Evolutionary conservation across 257 asterid genomes (phyloP).

Genomic region (Nicotiana undulata): DNA sequence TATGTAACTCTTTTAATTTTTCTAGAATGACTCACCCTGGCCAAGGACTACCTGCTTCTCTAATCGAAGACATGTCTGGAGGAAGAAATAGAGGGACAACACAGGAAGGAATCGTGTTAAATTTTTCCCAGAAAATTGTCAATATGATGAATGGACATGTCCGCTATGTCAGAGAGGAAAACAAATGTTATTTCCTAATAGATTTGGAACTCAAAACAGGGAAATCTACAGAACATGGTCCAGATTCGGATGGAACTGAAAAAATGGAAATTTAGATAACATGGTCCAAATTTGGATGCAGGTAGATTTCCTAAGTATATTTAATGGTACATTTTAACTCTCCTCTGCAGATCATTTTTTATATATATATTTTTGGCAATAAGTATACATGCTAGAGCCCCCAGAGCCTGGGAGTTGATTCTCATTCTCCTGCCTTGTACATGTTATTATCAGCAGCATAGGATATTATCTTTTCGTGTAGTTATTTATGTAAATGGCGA

Average conservation of each 20-base stretch:
- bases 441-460: neutral
- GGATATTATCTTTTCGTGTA: neutral
- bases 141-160: slow-evolving; percentile 48
- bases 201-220: slow-evolving; percentile 31
- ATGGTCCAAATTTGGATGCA: slow-evolving; percentile 1
- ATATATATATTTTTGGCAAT: neutral
- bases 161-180: slow-evolving; percentile 34
- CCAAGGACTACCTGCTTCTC: slow-evolving; percentile 41
- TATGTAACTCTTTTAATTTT: neutral
- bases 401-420: neutral
- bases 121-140: slow-evolving; percentile 37
- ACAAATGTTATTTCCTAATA: slow-evolving; percentile 33
- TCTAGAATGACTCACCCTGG: slow-evolving; percentile 66
- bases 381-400: neutral
- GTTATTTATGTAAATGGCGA: neutral
- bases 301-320: neutral
- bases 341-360: neutral
- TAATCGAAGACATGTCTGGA: slow-evolving; percentile 44
- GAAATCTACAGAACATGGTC: slow-evolving; percentile 12
- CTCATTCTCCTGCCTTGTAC: neutral
- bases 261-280: slow-evolving; percentile 12
- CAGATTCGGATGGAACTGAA: slow-evolving; percentile 14
- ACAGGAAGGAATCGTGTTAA: slow-evolving; percentile 42
- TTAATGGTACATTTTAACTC: neutral
- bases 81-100: slow-evolving; percentile 20